Evolutionary conservation across 495 filamentous ascomycete genomes (phyloP).

Genomic region (Hyaloscypha hepaticicola): DNA sequence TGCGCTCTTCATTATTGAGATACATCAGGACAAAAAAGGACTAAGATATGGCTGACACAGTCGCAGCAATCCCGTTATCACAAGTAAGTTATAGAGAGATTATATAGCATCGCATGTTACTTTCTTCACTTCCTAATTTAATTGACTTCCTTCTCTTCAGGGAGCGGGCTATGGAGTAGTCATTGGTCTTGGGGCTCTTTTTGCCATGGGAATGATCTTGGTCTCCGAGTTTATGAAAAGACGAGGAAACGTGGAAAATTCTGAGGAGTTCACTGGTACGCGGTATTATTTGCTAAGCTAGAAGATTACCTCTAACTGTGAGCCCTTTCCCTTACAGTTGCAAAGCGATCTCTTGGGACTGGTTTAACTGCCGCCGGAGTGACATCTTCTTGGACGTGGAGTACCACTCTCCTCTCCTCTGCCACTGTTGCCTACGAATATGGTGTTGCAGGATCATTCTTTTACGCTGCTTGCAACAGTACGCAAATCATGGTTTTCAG

Average conservation of each 20-base stretch:
- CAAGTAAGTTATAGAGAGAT: too few relatives aligned
- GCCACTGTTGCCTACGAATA: constrained; percentile 4
- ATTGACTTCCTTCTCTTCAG: too few relatives aligned
- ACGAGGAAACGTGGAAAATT: neutral
- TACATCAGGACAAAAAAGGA: too few relatives aligned
- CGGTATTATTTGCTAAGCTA: too few relatives aligned
- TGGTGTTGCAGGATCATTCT: constrained; percentile 6
- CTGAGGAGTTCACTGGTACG: neutral
- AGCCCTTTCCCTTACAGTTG: neutral
- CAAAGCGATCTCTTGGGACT: neutral
- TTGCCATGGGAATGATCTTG: neutral
- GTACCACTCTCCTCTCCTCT: neutral
- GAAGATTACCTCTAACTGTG: neutral
- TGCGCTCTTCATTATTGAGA: too few relatives aligned
- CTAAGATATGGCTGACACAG: too few relatives aligned
- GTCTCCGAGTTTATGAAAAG: neutral
- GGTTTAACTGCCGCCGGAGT: neutral
- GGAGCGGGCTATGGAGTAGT: too few relatives aligned
- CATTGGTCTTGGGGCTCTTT: neutral
- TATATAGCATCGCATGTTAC: too few relatives aligned
- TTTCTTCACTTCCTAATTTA: too few relatives aligned
- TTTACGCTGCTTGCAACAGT: constrained; percentile 12
- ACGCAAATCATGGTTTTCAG: constrained; percentile 11
- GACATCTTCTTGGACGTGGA: neutral
- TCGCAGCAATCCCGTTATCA: too few relatives aligned